Evolutionary conservation across 208 protist species (phyloP), one percentile per base, ranked within the genome.

Genomic region (Leishmania guyanensis): DNA sequence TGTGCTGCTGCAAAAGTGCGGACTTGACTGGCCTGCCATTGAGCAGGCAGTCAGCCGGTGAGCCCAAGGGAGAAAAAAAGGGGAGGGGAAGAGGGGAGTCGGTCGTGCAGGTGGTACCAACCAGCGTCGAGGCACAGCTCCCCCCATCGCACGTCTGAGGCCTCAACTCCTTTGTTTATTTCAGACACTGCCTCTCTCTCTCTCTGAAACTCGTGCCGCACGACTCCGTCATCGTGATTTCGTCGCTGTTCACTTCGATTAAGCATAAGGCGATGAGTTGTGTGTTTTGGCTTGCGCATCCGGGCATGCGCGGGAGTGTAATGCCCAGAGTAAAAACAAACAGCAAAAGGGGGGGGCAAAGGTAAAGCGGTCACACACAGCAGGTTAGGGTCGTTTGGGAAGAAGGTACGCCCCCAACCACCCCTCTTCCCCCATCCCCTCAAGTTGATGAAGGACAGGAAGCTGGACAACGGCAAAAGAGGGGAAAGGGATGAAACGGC

Each of bases 11-110:
- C 86, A 77, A 36, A 62, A 87, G 51, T 82, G 84, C 72, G 89
- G 89, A 26, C 82, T 87, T 9, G 86, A 95, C 80, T 97, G 94
- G 93, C 33, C 81, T 20, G 86, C 82, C n/a, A 86, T 95, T 29
- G 78, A 87, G 48, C 80, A 89, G 29, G 83, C 87, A 3, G 77
- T 91, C 51, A 29, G 64, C 5, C 56, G 29, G 16, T 79, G 50
- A 80, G 16, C 10, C 29, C 9, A 22, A 72, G 8, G 68, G 43
- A 39, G 43, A 72, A 50, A n/a, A 12, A 16, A 12, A 9, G 2
- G 68, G 14, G 29, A 29, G 29, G 33, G 14, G 51, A 66, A 51
- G 68, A 9, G 4, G n/a, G 58, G 0, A 53, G 20, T 72, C 43
- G 8, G 43, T 72, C 43, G 17, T 9, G 43, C 5, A 72, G 43